phyloP scores from a whole-genome alignment of 2,329 filamentous ascomycete genomes.

The Paecilomyces fulvus region DNA sequence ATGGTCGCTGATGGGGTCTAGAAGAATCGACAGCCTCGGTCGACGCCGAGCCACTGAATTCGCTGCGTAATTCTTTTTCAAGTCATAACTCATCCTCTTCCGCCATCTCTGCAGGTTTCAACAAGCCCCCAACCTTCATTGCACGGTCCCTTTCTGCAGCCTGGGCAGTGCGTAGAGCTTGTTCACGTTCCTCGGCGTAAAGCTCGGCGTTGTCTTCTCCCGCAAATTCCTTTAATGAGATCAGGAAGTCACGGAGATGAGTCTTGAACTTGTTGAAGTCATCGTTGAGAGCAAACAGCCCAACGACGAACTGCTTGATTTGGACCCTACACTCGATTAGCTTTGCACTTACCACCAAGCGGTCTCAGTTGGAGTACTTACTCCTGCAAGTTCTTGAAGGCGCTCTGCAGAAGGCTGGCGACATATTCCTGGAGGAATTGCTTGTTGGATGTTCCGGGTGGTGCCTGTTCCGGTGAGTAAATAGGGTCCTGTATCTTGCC shows the following conservation, averaged over 20 bases:
- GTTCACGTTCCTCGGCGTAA: conserved; percentile 88
- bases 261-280: conserved; percentile 93
- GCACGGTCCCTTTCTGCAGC: conserved; percentile 83
- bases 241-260: conserved; percentile 91
- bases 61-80: conserved; percentile 55
- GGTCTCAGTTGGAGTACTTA: conserved; percentile 41
- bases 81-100: conserved; percentile 80
- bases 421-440: conserved; percentile 89
- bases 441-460: conserved; percentile 73
- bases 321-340: conserved; percentile 53
- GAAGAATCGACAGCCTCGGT: conserved; percentile 14
- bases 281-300: conserved; percentile 78
- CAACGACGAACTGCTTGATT: conserved; percentile 83
- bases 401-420: conserved; percentile 71
- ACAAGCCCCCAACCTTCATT: conserved; percentile 87
- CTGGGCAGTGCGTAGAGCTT: conserved; percentile 76
- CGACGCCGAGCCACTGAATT: conserved; percentile 42
- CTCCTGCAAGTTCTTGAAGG: conserved; percentile 88
- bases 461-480: conserved; percentile 75
- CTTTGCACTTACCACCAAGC: background rate
- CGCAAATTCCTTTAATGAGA: conserved; percentile 92
- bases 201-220: conserved; percentile 84
- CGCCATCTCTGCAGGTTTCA: conserved; percentile 96
- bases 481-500: conserved; percentile 91
- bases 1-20: conserved; percentile 11